Evolutionary conservation across 495 filamentous ascomycete genomes (phyloP).

Genomic region (Penicillium verhagenii): DNA sequence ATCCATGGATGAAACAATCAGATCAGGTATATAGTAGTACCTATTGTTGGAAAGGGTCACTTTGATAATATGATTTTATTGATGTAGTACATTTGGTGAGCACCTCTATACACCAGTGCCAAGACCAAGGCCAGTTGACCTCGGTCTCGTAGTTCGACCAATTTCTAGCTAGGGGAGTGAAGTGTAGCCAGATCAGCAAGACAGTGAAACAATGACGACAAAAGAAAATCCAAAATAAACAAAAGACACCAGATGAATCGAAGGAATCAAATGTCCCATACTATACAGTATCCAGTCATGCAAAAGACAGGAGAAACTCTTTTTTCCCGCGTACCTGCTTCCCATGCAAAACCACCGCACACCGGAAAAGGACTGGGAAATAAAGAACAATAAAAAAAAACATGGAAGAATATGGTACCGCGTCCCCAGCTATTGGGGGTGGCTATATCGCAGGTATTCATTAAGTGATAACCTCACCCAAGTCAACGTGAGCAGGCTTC

Average conservation of each 20-base stretch:
- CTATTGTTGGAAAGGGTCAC: not conserved
- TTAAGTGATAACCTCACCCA: constrained; percentile 84
- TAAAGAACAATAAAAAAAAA: constrained; percentile 22
- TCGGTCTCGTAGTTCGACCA: constrained; percentile 15
- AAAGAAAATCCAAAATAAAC: constrained; percentile 21
- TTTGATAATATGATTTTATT: constrained; percentile 13
- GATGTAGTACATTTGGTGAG: constrained; percentile 25
- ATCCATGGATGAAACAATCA: too few species aligned
- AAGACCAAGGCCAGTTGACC: constrained; percentile 1
- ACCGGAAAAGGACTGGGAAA: constrained; percentile 20
- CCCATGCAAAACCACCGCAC: constrained; percentile 31
- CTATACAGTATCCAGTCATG: constrained; percentile 45
- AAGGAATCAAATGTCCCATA: constrained; percentile 40
- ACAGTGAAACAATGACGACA: constrained; percentile 12
- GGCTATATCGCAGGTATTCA: constrained; percentile 9
- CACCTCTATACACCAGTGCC: constrained; percentile 27
- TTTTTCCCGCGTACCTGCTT: constrained; percentile 25
- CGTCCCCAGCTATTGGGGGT: constrained; percentile 10
- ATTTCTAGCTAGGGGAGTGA: constrained; percentile 16
- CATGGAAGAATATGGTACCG: constrained; percentile 29
- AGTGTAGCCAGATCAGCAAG: constrained; percentile 16
- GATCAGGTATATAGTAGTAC: not conserved
- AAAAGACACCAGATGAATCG: constrained; percentile 39
- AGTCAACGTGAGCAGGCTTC: constrained; percentile 83
- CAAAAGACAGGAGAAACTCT: constrained; percentile 25